A percentile compares a stretch with the other conserved stretches of the same genome.
Evolutionary conservation across 495 filamentous ascomycete species (phyloP).

Genomic region (Talaromyces nanjingensis): DNA sequence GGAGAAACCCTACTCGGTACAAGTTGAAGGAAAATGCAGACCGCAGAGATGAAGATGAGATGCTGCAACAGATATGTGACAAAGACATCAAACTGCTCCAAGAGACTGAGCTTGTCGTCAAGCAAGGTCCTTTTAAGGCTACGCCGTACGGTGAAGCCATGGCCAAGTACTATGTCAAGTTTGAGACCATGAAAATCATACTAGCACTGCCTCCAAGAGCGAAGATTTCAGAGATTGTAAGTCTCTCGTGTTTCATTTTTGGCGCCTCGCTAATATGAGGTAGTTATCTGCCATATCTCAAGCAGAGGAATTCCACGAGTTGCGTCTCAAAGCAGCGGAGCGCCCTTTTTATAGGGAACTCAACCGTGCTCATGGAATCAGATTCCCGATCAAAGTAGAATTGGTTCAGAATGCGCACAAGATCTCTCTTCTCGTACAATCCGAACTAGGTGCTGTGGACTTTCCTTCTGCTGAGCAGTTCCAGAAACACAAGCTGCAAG

Average conservation of each 20-base stretch:
- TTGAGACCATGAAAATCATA: slow-evolving; percentile 78
- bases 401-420: slow-evolving; percentile 71
- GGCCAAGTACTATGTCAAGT: slow-evolving; percentile 89
- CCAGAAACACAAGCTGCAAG: slow-evolving; percentile 52
- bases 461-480: slow-evolving; percentile 57
- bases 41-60: slow-evolving; percentile 52
- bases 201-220: slow-evolving; percentile 55
- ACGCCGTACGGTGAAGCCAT: slow-evolving; percentile 84
- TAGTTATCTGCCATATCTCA: slow-evolving; percentile 61
- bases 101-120: slow-evolving; percentile 50
- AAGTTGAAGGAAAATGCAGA: slow-evolving; percentile 55
- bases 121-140: slow-evolving; percentile 44
- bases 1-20: slow-evolving; percentile 75
- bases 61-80: slow-evolving; percentile 73
- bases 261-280: slow-evolving; percentile 24
- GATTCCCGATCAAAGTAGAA: slow-evolving; percentile 75
- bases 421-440: slow-evolving; percentile 78
- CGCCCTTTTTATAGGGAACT: slow-evolving; percentile 72
- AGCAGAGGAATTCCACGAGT: slow-evolving; percentile 70
- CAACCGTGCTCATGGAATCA: slow-evolving; percentile 65
- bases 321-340: slow-evolving; percentile 69
- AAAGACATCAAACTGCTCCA: slow-evolving; percentile 68
- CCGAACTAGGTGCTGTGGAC: slow-evolving; percentile 69
- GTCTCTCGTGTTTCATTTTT: slow-evolving; percentile 16
- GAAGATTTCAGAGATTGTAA: slow-evolving; percentile 64